phyloP scores from a whole-genome alignment of 306 rosid genomes.

The Rosa persica region DNA sequence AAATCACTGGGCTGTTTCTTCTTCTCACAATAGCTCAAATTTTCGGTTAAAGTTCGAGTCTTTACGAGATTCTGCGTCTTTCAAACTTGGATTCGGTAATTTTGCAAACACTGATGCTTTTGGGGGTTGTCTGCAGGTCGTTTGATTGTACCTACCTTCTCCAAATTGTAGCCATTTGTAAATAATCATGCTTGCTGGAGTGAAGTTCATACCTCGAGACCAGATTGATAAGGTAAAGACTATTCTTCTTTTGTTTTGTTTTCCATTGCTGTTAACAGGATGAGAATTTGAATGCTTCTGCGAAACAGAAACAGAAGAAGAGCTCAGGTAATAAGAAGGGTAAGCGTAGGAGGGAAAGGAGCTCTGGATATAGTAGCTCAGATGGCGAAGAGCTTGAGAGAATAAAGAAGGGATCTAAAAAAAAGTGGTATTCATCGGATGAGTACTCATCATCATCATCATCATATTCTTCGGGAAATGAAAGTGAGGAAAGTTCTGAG shows the following conservation, averaged over 20 bases:
- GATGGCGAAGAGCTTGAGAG: constrained; percentile 52
- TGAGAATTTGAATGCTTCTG: constrained; percentile 33
- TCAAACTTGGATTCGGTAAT: neutral
- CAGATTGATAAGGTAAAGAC: constrained; percentile 34
- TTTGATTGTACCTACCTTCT: neutral
- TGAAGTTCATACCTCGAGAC: constrained; percentile 47
- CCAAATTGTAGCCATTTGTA: neutral
- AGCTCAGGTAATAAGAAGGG: constrained; percentile 34
- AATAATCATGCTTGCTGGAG: constrained; percentile 42
- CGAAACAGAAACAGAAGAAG: constrained; percentile 36
- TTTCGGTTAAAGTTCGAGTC: neutral
- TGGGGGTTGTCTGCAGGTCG: constrained; percentile 10
- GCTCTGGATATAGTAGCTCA: constrained; percentile 46
- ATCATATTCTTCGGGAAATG: constrained; percentile 39
- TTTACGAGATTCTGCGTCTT: neutral
- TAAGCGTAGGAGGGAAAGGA: constrained; percentile 40
- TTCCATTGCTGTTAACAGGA: neutral
- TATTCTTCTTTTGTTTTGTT: neutral
- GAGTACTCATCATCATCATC: constrained; percentile 56
- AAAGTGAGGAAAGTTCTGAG: constrained; percentile 33
- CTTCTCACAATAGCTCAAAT: neutral
- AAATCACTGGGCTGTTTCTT: neutral
- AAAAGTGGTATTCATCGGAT: constrained; percentile 69
- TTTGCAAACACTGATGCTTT: neutral
- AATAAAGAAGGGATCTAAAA: constrained; percentile 54